Percentiles rank a stretch among this genome's conserved stretches.
phyloP scores from a whole-genome alignment of 192 early-diverging fungal species.

The Phlyctochytrium planicorne region DNA sequence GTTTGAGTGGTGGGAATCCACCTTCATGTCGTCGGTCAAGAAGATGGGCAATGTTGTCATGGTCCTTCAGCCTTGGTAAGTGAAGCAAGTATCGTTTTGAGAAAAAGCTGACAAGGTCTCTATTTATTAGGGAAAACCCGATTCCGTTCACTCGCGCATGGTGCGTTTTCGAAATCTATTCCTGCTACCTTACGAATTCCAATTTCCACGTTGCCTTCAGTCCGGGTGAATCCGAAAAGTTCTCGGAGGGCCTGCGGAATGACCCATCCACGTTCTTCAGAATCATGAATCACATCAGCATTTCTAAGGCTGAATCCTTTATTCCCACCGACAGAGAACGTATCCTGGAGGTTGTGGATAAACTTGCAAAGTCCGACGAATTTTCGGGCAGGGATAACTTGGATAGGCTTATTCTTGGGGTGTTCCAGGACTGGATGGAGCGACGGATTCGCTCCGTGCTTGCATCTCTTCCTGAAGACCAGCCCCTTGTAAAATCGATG shows the following conservation, averaged over 20 bases:
- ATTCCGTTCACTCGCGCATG: slow-evolving; percentile 7
- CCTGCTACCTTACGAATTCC: neutral
- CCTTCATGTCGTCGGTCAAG: slow-evolving; percentile 21
- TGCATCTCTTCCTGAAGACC: too few species aligned
- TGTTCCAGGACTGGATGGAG: too few species aligned
- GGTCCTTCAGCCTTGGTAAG: slow-evolving; percentile 24
- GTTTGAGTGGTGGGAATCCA: slow-evolving; percentile 28
- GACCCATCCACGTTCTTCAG: neutral
- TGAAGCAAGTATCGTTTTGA: slow-evolving; percentile 7
- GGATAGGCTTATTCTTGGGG: too few species aligned
- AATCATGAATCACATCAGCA: neutral
- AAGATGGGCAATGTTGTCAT: slow-evolving; percentile 25
- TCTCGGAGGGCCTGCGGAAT: neutral
- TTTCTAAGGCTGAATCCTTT: neutral
- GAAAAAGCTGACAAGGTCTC: too few species aligned
- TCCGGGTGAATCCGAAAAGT: neutral
- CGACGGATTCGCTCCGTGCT: too few species aligned
- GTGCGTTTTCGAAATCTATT: slow-evolving; percentile 31
- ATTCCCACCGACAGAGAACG: neutral
- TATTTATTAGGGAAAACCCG: neutral
- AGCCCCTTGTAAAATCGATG: too few species aligned
- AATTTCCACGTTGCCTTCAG: slow-evolving; percentile 14
- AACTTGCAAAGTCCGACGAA: neutral
- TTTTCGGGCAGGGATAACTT: too few species aligned
- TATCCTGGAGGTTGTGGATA: slow-evolving; percentile 1